A percentile compares a stretch with the other conserved stretches of the same genome.
Conservation (phyloP, 2,329 filamentous ascomycete genomes). For the Cercospora sesami region DNA sequence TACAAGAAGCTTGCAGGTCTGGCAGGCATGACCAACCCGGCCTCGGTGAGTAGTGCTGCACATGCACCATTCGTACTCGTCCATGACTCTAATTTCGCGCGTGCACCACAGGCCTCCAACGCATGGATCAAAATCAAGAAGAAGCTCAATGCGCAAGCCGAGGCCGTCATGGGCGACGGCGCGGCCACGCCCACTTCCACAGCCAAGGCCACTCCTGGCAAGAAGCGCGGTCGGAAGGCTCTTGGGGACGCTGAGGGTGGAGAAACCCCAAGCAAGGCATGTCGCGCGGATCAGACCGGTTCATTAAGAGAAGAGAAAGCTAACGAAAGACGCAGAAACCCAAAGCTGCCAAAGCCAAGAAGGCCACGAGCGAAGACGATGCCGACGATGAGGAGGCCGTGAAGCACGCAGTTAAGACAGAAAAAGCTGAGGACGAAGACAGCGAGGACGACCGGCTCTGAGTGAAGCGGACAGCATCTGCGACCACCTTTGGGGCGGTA, state of each 20-base stretch:
- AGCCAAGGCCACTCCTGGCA: slow-evolving; percentile 24
- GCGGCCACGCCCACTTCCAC: slow-evolving; percentile 18
- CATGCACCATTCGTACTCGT: neutral
- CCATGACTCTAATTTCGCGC: neutral
- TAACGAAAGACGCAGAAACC: slow-evolving; percentile 24
- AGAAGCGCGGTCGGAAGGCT: slow-evolving; percentile 26
- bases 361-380: slow-evolving; percentile 21
- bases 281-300: neutral
- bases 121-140: slow-evolving; percentile 39
- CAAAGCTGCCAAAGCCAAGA: slow-evolving; percentile 24
- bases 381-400: slow-evolving; percentile 13
- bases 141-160: slow-evolving; percentile 33
- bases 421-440: slow-evolving; percentile 27
- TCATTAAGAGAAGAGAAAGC: neutral
- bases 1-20: slow-evolving; percentile 29
- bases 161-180: slow-evolving; percentile 7
- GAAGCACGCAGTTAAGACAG: slow-evolving; percentile 9
- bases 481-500: neutral
- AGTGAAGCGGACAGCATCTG: neutral
- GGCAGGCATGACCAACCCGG: slow-evolving; percentile 28
- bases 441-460: neutral
- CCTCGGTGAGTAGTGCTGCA: slow-evolving; percentile 17
- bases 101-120: slow-evolving; percentile 29
- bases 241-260: slow-evolving; percentile 23
- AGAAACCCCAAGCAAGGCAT: slow-evolving; percentile 28